Base-by-base conservation (phyloP, 1,139 yeast species). In the Debaryomyces singareniensis region DNA sequence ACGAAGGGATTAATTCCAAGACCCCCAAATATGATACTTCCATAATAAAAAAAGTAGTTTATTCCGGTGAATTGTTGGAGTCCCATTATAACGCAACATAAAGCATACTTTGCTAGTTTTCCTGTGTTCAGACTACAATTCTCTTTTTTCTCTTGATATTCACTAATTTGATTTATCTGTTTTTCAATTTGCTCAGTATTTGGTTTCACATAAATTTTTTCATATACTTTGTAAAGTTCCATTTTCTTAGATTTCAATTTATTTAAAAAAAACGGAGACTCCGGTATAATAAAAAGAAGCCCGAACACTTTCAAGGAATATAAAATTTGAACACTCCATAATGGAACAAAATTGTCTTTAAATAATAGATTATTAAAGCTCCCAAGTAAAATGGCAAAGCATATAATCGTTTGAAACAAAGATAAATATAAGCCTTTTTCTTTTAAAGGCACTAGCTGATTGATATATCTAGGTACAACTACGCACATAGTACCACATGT, bases 11-110 rank as follows among this genome's bases (percentile, higher is more conserved):
- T 24, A 13, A 30, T 25, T 7, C 22, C 15, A n/a, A 30, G 13
- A 26, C 34, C n/a, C 16, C 24, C 37, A 29, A 57, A 49, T 7
- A 58, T 32, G 3, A 36, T 31, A 4, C 47, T 40, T 10, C 60
- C 54, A 33, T 47, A 60, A 36, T 58, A 60, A 31, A 60, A 59
- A 32, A 57, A 56, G 28, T 52, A 56, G 32, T 56, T 58, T 20
- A 59, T 53, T 1, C 66, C 65, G 1, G 62, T 55, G 24, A 58
- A 38, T 36, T 58, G 66, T 37, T 59, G 66, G 24, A 54, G 47
- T 10, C 42, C 41, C 58, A 55, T 51, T 5, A 59, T 25, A 3
- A 35, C 26, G 20, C 51, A 41, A 31, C 59, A 46, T 7, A 23
- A 7, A n/a, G 14, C 25, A 10, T 28, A 27, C 2, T 29, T 7